A percentile compares a stretch with the other conserved stretches of the same genome.
Conservation (phyloP, 225 moss, liverwort and hornwort species). For the Physcomitrellopsis africana region DNA sequence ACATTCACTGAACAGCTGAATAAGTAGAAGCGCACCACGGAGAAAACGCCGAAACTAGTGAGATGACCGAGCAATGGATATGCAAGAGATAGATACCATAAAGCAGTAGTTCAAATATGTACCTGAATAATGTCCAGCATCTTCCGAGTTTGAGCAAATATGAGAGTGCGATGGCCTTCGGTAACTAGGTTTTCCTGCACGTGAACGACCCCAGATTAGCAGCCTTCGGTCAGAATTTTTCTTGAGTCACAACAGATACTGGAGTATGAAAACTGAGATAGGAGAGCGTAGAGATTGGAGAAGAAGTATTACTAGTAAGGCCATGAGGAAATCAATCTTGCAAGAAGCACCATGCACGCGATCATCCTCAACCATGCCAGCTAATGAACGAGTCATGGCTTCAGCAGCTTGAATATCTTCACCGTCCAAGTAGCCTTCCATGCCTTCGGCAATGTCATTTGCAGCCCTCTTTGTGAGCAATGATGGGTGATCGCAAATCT, state of each 20-base stretch:
- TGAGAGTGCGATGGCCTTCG: constrained; percentile 86
- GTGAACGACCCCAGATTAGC: constrained; percentile 9
- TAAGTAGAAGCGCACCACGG: background rate
- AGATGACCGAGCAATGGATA: background rate
- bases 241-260: background rate
- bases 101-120: background rate
- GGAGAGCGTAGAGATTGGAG: background rate
- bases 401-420: constrained; percentile 75
- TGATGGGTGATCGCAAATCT: constrained; percentile 93
- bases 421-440: constrained; percentile 77
- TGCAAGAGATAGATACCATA: background rate
- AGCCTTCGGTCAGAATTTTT: background rate
- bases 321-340: constrained; percentile 85
- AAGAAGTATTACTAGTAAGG: constrained; percentile 61
- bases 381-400: constrained; percentile 80
- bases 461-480: constrained; percentile 94
- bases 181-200: constrained; percentile 82
- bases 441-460: constrained; percentile 89
- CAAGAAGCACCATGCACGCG: constrained; percentile 66
- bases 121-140: constrained; percentile 98
- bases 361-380: constrained; percentile 64
- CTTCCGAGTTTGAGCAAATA: constrained; percentile 92
- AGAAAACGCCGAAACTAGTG: background rate
- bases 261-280: background rate
- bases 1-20: background rate